Evolutionary conservation across 2,329 filamentous ascomycete species (phyloP).

Genomic region (Helotiales sp.): DNA sequence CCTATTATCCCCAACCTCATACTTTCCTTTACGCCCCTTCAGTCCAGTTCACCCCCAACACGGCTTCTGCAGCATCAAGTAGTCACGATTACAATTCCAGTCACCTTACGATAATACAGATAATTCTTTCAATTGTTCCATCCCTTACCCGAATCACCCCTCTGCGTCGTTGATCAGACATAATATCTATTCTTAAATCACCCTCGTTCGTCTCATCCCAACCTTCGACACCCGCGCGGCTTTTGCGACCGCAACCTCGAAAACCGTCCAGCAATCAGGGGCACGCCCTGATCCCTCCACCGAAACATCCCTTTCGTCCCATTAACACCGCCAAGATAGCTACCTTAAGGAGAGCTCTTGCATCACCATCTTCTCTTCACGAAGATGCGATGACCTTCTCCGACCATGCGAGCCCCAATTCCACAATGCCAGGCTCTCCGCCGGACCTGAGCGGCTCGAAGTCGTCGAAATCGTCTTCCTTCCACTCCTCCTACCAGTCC

Average conservation of each 20-base stretch:
- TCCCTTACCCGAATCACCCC: constrained; percentile 5
- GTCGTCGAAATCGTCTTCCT: constrained; percentile 88
- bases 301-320: not conserved
- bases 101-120: too few relatives aligned
- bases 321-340: constrained; percentile 34
- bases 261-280: not conserved
- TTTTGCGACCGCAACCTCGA: constrained; percentile 3
- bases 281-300: not conserved
- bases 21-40: not conserved
- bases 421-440: constrained; percentile 60
- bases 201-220: constrained; percentile 1
- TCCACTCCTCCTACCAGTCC: constrained; percentile 73
- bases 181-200: constrained; percentile 6
- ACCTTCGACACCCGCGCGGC: constrained; percentile 1
- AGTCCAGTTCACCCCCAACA: not conserved
- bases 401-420: constrained; percentile 24
- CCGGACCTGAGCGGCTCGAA: constrained; percentile 82
- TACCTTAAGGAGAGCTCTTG: constrained; percentile 31
- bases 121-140: constrained; percentile 6
- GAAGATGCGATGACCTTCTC: constrained; percentile 34
- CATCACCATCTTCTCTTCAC: constrained; percentile 20
- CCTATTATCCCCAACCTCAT: not conserved
- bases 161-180: constrained; percentile 8
- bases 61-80: constrained; percentile 18
- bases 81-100: constrained; percentile 1